Base-by-base conservation (phyloP, 116 monocot species). In the Cymodocea nodosa region DNA sequence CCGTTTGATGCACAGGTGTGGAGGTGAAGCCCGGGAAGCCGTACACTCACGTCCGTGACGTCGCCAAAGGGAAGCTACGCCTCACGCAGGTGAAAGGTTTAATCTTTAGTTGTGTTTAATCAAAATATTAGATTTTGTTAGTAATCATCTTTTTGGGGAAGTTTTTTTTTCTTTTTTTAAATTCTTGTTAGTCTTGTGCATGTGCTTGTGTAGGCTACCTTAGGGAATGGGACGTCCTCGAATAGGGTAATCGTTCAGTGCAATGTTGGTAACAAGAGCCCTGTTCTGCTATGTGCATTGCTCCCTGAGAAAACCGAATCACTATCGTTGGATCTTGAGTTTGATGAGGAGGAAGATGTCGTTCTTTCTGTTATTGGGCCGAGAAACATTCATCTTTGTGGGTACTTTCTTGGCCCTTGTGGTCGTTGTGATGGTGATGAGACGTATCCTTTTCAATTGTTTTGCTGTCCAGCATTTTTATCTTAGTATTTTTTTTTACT, bases 1-100 rank as follows among this genome's bases (percentile, higher is more conserved):
- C 44, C 5, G 44, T 44, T 44, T 44, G 44, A 37, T 62, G 0
- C 20, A 11, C 62, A 97, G 97, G 91, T 2, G 69, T 80, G 34
- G 91, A 91, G 51, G 74, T 97, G 71, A 82, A 77, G 74, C 84
- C 98, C 0, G 89, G 85, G 23, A 91, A 75, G n/a, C 79, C 92
- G 16, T 92, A 82, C 57, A 84, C 72, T 30, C 86, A 82, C 36
- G 23, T 10, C 30, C 74, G 69, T 57, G 81, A 83, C 61, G 12
- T 63, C 1, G 30, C 65, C 16, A 66, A 65, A 16, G 98, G 98
- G 2, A 71, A 86, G 73, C 88, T 98, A 37, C 89, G 89, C 17
- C 56, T 98, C 64, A 73, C 82, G 30, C 92, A 89, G 98, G 98
- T 92, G 12, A 57, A 57, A 23, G 57, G 6, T 10, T 57, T 18